Percentiles rank a stretch among this genome's conserved stretches.
Conservation (phyloP, 371 early-diverging fungal genomes). For the Mortierella sp. region DNA sequence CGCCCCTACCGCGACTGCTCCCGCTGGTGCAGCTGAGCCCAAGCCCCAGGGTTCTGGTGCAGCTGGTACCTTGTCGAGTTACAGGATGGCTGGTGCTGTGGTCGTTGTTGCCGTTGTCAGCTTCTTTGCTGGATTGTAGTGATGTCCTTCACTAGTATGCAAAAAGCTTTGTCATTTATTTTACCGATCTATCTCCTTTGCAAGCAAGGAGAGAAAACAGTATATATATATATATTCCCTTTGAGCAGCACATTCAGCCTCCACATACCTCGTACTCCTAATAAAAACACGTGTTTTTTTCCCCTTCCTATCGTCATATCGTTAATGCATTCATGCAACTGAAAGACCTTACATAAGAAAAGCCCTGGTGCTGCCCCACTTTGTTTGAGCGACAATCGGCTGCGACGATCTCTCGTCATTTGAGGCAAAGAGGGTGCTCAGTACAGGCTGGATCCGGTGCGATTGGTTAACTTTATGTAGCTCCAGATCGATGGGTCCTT, state of each 20-base stretch:
- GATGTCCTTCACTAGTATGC: not conserved
- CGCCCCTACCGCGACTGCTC: not conserved
- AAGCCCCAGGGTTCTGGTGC: not conserved
- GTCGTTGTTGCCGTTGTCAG: not conserved
- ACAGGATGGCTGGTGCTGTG: conserved; percentile 9
- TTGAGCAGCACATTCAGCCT: not conserved
- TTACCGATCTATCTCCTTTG: not conserved
- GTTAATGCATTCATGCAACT: too few species aligned
- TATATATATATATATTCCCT: not conserved
- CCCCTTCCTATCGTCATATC: too few species aligned
- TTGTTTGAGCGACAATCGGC: not conserved
- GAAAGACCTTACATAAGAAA: not conserved
- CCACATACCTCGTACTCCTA: not conserved
- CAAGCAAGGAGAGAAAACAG: not conserved
- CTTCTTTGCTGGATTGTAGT: conserved; percentile 11
- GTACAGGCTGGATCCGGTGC: not conserved
- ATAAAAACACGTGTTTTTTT: too few species aligned
- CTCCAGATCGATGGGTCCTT: not conserved
- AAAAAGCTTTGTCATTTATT: too few species aligned
- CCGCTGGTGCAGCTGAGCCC: not conserved
- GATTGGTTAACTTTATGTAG: not conserved
- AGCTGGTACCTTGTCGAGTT: not conserved
- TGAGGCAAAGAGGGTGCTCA: not conserved
- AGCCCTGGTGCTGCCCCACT: not conserved
- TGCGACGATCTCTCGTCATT: not conserved